A percentile compares a stretch with the other conserved stretches of the same genome.
Evolutionary conservation across 225 moss, liverwort and hornwort genomes (phyloP).

Genomic region (Pseudisothecium myosuroides): DNA sequence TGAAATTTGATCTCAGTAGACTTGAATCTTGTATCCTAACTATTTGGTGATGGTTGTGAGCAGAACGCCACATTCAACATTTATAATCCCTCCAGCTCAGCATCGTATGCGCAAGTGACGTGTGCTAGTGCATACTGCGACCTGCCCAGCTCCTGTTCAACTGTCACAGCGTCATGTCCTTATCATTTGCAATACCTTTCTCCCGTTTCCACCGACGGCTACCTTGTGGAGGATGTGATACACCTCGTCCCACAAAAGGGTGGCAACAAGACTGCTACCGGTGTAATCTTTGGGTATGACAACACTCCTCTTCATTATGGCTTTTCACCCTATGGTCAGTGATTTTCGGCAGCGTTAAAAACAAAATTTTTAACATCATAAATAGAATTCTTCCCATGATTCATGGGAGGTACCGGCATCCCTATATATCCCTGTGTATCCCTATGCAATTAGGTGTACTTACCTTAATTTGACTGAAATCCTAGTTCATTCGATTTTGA

Average conservation of each 20-base stretch:
- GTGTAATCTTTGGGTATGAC: constrained; percentile 21
- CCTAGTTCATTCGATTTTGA: background rate
- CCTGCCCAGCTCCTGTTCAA: background rate
- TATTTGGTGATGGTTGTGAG: background rate
- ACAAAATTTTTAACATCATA: background rate
- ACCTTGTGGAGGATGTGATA: constrained; percentile 58
- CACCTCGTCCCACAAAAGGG: constrained; percentile 42
- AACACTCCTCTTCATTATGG: background rate
- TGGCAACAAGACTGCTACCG: background rate
- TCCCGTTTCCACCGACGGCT: constrained; percentile 44
- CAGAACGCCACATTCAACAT: constrained; percentile 14
- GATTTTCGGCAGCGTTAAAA: background rate
- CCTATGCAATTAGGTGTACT: background rate
- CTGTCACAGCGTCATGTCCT: constrained; percentile 10
- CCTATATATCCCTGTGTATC: background rate
- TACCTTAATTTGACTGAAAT: background rate
- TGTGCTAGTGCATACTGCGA: constrained; percentile 14
- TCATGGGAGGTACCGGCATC: background rate
- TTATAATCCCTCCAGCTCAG: constrained; percentile 7
- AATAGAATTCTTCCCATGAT: background rate
- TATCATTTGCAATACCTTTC: constrained; percentile 52
- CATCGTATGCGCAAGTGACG: constrained; percentile 1
- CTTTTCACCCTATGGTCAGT: background rate
- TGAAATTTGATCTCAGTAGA: background rate
- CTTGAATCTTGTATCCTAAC: background rate